Conservation (phyloP, 805 yeast species). For the Pichia ethanolica region DNA sequence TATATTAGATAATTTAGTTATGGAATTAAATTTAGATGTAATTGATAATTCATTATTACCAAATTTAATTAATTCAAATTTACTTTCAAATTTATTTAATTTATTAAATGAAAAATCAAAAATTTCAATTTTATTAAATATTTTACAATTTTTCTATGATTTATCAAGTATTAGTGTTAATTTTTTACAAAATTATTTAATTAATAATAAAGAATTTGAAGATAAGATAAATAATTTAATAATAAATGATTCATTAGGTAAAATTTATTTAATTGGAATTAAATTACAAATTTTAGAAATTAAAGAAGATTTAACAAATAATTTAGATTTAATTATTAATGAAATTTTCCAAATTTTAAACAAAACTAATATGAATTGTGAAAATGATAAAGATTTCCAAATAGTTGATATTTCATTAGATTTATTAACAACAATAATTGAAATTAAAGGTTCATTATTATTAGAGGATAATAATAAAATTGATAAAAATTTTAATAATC, state of each 20-base stretch:
- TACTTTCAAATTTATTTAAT: slow-evolving; percentile 22
- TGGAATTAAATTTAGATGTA: slow-evolving; percentile 51
- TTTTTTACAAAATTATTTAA: slow-evolving; percentile 17
- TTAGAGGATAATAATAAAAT: slow-evolving; percentile 2
- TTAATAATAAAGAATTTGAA: neutral
- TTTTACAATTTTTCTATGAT: slow-evolving; percentile 26
- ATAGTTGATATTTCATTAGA: slow-evolving; percentile 69
- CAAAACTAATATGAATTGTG: neutral
- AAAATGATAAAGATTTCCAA: slow-evolving; percentile 34
- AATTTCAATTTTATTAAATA: slow-evolving; percentile 14
- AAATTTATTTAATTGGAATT: slow-evolving; percentile 23
- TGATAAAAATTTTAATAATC: slow-evolving; percentile 18
- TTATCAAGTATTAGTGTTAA: slow-evolving; percentile 23
- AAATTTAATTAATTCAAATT: slow-evolving; percentile 15
- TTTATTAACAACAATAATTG: slow-evolving; percentile 67
- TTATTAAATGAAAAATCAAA: slow-evolving; percentile 23
- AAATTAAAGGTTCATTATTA: slow-evolving; percentile 30
- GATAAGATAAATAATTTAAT: slow-evolving; percentile 1
- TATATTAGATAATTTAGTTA: slow-evolving; percentile 51
- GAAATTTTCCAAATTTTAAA: slow-evolving; percentile 18
- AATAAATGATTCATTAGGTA: slow-evolving; percentile 10
- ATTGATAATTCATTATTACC: slow-evolving; percentile 29
- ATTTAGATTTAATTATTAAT: slow-evolving; percentile 11
- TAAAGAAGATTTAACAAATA: slow-evolving; percentile 13
- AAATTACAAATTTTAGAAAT: slow-evolving; percentile 27